These are phyloP conservation scores for Crucibulum laeve DNA, from an alignment of 768 basidiomycete species.

Conservation along the genomic window DNA sequence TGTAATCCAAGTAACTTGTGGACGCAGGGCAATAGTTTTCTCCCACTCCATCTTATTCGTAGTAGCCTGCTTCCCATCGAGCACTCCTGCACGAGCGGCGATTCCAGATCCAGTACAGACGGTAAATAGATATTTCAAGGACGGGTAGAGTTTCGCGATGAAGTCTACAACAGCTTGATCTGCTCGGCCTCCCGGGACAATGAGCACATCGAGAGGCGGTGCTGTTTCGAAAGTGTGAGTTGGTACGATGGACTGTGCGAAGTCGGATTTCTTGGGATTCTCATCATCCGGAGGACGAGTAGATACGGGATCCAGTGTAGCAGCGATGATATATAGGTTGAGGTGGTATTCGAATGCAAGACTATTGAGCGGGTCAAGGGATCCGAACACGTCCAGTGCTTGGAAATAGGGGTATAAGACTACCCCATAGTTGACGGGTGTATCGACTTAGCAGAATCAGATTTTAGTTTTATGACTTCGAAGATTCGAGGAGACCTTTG, in stretches of 20 bases:
- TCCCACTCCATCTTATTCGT: conserved; percentile 36
- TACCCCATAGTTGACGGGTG: conserved; percentile 22
- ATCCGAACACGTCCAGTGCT: conserved; percentile 31
- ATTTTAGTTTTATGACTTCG: too few species aligned
- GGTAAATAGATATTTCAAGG: conserved; percentile 33
- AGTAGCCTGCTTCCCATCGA: conserved; percentile 39
- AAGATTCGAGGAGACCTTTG: too few species aligned
- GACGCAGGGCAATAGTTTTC: conserved; percentile 15
- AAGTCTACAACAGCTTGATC: conserved; percentile 21
- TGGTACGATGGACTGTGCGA: conserved; percentile 29
- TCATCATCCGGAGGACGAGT: conserved; percentile 15
- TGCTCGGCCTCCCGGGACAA: conserved; percentile 18
- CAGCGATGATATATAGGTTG: conserved; percentile 24
- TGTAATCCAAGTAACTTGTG: conserved; percentile 36
- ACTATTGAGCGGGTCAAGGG: conserved; percentile 26
- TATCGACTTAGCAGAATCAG: neutral
- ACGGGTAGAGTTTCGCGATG: conserved; percentile 26
- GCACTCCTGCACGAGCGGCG: conserved; percentile 32
- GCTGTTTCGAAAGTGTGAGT: conserved; percentile 33
- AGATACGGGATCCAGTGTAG: conserved; percentile 27
- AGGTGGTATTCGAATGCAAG: conserved; percentile 20
- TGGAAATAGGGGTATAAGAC: conserved; percentile 26
- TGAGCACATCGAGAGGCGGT: conserved; percentile 31
- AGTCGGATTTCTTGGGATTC: conserved; percentile 15
- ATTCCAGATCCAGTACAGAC: conserved; percentile 39